A percentile compares a stretch with the other conserved stretches of the same genome.
phyloP scores from a whole-genome alignment of 805 yeast species.

The Clavispora santaluciae region DNA sequence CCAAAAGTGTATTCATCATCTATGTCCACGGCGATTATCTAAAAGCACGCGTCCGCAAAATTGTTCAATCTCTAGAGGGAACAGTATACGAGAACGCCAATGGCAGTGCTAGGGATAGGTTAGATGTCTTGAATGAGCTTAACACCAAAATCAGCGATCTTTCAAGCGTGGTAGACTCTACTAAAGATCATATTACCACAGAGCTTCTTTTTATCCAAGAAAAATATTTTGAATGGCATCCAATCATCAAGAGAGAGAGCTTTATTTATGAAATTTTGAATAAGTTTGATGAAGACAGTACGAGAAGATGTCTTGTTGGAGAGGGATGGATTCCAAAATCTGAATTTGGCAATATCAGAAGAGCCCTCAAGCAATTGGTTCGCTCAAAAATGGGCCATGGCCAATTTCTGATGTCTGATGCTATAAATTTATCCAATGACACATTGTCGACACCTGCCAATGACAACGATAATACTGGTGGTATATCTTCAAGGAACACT shows the following conservation, averaged over 20 bases:
- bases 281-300: slow-evolving; percentile 62
- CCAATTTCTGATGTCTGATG: slow-evolving; percentile 3
- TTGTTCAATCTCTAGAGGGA: slow-evolving; percentile 38
- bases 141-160: slow-evolving; percentile 31
- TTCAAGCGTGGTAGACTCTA: slow-evolving; percentile 27
- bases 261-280: slow-evolving; percentile 56
- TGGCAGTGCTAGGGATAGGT: slow-evolving; percentile 25
- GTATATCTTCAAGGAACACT: slow-evolving; percentile 7
- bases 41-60: slow-evolving; percentile 29
- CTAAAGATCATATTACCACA: slow-evolving; percentile 32
- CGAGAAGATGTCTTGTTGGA: slow-evolving; percentile 61
- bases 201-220: slow-evolving; percentile 37
- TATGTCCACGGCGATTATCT: slow-evolving; percentile 39
- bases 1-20: slow-evolving; percentile 34
- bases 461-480: background rate
- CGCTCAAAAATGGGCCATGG: slow-evolving; percentile 25
- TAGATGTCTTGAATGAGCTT: slow-evolving; percentile 25
- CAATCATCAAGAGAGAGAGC: slow-evolving; percentile 47
- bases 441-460: slow-evolving; percentile 14
- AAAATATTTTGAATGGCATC: slow-evolving; percentile 26
- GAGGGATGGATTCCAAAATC: slow-evolving; percentile 72
- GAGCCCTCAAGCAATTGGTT: slow-evolving; percentile 40
- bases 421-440: slow-evolving; percentile 13
- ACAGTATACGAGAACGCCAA: slow-evolving; percentile 30
- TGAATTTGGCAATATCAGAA: slow-evolving; percentile 37